Evolutionary conservation across 2,329 filamentous ascomycete species (phyloP).

Genomic region (Coniochaeta sp.): DNA sequence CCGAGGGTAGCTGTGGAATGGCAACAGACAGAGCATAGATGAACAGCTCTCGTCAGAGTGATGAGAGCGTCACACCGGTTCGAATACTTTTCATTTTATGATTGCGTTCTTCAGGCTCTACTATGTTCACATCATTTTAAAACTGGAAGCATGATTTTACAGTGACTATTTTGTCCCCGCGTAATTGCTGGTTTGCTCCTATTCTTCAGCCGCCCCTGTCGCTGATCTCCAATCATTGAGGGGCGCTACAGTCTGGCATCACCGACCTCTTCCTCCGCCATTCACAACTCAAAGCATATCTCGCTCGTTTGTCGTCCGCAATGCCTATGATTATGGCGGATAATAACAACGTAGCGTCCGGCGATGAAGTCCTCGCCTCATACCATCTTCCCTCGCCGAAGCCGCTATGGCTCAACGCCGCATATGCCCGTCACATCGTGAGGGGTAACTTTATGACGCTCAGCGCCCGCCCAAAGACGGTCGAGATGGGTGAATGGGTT

Average conservation of each 20-base stretch:
- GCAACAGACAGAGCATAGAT: too few species aligned
- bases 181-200: too few species aligned
- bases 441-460: slow-evolving; percentile 97
- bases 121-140: too few species aligned
- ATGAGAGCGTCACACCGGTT: too few species aligned
- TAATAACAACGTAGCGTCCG: slow-evolving; percentile 18
- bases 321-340: background rate
- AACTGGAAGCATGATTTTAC: too few species aligned
- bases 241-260: background rate
- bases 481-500: slow-evolving; percentile 92
- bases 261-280: background rate
- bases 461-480: slow-evolving; percentile 84
- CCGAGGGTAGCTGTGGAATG: too few species aligned
- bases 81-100: too few species aligned
- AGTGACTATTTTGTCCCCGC: too few species aligned
- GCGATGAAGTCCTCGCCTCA: slow-evolving; percentile 47
- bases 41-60: too few species aligned
- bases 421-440: slow-evolving; percentile 78
- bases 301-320: background rate
- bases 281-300: background rate
- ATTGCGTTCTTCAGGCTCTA: too few species aligned
- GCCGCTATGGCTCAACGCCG: slow-evolving; percentile 68
- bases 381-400: slow-evolving; percentile 60
- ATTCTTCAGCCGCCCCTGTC: background rate
- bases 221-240: background rate